phyloP scores from a whole-genome alignment of 495 filamentous ascomycete species.

The Podospora pseudopauciseta region DNA sequence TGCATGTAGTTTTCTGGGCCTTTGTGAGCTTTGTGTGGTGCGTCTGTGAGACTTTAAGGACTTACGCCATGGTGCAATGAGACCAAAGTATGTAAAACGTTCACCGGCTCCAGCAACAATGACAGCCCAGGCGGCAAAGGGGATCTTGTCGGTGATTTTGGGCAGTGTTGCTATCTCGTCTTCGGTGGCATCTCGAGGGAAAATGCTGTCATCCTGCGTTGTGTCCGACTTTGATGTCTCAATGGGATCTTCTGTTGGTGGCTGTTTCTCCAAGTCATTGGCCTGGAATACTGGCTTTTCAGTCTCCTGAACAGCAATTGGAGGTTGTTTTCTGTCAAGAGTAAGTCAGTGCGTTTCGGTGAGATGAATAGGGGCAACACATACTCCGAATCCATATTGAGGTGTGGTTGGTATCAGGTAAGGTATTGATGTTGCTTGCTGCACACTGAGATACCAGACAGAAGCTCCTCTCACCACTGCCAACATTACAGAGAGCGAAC shows the following conservation, averaged over 20 bases:
- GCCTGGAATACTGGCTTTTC: neutral
- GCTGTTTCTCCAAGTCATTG: neutral
- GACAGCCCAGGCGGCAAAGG: slow-evolving; percentile 24
- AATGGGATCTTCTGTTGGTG: neutral
- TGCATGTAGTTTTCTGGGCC: slow-evolving; percentile 29
- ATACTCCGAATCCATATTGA: slow-evolving; percentile 8
- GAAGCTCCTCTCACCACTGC: neutral
- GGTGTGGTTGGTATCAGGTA: neutral
- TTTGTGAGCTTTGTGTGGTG: neutral
- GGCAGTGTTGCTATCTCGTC: slow-evolving; percentile 20
- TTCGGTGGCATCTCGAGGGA: slow-evolving; percentile 22
- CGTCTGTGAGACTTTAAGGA: neutral
- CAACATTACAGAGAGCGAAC: neutral
- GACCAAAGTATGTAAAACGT: slow-evolving; percentile 26
- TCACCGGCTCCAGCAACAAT: slow-evolving; percentile 21
- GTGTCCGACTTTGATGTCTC: neutral
- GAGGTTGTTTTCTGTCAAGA: neutral
- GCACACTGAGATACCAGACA: neutral
- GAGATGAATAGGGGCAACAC: neutral
- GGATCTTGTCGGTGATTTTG: slow-evolving; percentile 20
- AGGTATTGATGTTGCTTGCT: neutral
- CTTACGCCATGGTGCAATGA: slow-evolving; percentile 25
- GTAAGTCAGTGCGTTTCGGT: neutral
- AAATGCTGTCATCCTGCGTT: neutral
- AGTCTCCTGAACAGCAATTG: neutral